Evolutionary conservation across 2,329 filamentous ascomycete genomes (phyloP).

Genomic region (Ceratocystiopsis brevicomis): DNA sequence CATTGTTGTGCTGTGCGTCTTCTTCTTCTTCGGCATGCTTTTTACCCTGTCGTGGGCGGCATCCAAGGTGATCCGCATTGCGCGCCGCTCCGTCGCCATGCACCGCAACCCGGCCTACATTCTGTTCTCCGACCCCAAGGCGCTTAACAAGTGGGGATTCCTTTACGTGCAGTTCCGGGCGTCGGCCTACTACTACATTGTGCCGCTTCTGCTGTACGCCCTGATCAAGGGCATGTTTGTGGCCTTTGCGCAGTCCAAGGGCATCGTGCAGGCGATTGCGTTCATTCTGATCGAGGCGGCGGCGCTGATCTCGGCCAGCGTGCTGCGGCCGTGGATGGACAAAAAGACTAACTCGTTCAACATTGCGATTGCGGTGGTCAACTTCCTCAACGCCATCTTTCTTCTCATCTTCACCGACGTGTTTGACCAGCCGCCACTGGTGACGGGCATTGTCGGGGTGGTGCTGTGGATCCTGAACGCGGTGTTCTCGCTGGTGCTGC

Average conservation of each 20-base stretch:
- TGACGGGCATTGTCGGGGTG: conserved; percentile 67
- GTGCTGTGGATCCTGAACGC: conserved; percentile 71
- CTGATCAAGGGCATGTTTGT: conserved; percentile 69
- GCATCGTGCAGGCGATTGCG: conserved; percentile 54
- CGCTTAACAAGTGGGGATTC: conserved; percentile 85
- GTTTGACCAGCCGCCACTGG: conserved; percentile 58
- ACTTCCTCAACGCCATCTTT: conserved; percentile 69
- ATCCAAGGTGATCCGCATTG: conserved; percentile 64
- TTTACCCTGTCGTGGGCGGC: conserved; percentile 58
- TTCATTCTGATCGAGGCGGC: conserved; percentile 57
- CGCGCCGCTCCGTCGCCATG: conserved; percentile 62
- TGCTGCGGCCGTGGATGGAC: conserved; percentile 82
- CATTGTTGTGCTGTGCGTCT: conserved; percentile 59
- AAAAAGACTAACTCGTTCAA: conserved; percentile 86
- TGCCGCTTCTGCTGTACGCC: conserved; percentile 53
- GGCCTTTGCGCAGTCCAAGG: conserved; percentile 48
- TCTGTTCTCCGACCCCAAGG: conserved; percentile 68
- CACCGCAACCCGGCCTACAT: conserved; percentile 87
- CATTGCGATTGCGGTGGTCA: conserved; percentile 64
- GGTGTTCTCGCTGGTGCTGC: conserved; percentile 53
- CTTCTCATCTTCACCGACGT: conserved; percentile 65
- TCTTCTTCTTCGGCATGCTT: conserved; percentile 62
- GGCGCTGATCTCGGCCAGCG: conserved; percentile 51
- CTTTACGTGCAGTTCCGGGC: conserved; percentile 80
- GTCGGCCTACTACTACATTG: conserved; percentile 74